phyloP scores from a whole-genome alignment of 108 stramenopile genomes.

The Asterionellopsis glacialis region DNA sequence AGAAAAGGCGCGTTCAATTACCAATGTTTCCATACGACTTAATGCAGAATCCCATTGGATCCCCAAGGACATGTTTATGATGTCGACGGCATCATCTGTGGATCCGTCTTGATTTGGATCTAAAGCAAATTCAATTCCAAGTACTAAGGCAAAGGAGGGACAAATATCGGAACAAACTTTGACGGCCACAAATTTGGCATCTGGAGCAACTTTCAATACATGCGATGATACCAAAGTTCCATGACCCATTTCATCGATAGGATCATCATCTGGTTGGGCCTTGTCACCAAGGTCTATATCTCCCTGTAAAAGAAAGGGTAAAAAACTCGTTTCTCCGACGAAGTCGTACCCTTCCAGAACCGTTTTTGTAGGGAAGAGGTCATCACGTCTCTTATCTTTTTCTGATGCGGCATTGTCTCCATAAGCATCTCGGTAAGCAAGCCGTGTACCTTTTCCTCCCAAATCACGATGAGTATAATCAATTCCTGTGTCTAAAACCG shows the following conservation, averaged over 20 bases:
- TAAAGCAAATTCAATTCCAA: slow-evolving; percentile 15
- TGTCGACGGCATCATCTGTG: slow-evolving; percentile 6
- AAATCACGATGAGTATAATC: slow-evolving; percentile 27
- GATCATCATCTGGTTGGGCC: slow-evolving; percentile 13
- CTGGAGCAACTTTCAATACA: slow-evolving; percentile 18
- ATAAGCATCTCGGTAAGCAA: slow-evolving; percentile 2
- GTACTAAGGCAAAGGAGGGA: slow-evolving; percentile 18
- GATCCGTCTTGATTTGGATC: slow-evolving; percentile 8
- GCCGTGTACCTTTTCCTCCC: slow-evolving; percentile 16
- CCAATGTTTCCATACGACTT: neutral
- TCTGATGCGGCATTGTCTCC: slow-evolving; percentile 5
- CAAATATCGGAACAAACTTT: slow-evolving; percentile 17
- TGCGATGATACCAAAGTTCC: slow-evolving; percentile 22
- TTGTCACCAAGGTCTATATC: neutral
- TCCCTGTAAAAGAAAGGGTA: too few relatives aligned
- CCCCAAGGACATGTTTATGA: slow-evolving; percentile 9
- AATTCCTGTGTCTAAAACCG: slow-evolving; percentile 23
- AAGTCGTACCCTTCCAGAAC: slow-evolving; percentile 20
- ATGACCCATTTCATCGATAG: slow-evolving; percentile 22
- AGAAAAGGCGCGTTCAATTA: neutral
- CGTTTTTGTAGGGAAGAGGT: slow-evolving; percentile 13
- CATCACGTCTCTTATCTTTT: slow-evolving; percentile 5
- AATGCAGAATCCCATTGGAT: neutral
- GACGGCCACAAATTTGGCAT: slow-evolving; percentile 12
- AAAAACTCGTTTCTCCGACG: neutral